phyloP scores from a whole-genome alignment of 345 rosid genomes.

The Rhodamnia argentea region DNA sequence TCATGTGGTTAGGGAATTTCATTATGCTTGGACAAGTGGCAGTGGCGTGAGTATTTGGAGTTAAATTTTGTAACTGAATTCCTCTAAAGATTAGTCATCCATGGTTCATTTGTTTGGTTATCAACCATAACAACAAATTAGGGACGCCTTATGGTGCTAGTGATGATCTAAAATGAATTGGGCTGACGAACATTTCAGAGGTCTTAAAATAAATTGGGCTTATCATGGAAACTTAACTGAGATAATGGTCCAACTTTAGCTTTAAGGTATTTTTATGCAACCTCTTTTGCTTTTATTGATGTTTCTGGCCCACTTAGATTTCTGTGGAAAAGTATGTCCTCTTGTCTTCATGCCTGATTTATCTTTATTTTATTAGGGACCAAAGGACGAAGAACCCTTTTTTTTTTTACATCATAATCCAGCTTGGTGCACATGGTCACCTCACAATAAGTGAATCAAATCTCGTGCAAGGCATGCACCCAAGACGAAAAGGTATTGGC shows the following conservation, averaged over 20 bases:
- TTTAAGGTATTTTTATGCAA: not conserved
- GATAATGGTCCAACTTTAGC: not conserved
- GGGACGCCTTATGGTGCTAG: too few relatives aligned
- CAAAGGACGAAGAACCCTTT: not conserved
- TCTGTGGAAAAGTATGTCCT: not conserved
- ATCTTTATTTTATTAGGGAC: too few relatives aligned
- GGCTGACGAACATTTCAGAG: too few relatives aligned
- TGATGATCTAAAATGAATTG: too few relatives aligned
- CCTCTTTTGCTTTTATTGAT: not conserved
- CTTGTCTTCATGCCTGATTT: not conserved
- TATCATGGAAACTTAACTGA: not conserved
- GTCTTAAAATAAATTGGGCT: not conserved
- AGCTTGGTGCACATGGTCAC: not conserved
- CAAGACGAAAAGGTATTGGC: not conserved
- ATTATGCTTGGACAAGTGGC: too few relatives aligned
- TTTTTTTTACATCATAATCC: not conserved
- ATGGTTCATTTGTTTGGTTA: too few relatives aligned
- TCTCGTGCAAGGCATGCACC: not conserved
- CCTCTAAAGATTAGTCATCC: too few relatives aligned
- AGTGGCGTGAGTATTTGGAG: too few relatives aligned
- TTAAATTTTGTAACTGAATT: too few relatives aligned
- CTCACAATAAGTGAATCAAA: not conserved
- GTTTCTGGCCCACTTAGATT: not conserved
- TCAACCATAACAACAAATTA: too few relatives aligned
- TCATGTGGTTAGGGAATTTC: too few relatives aligned